These are phyloP conservation scores for Polychaeton citri DNA, from an alignment of 2,329 filamentous ascomycete species.

Conservation along the genomic window DNA sequence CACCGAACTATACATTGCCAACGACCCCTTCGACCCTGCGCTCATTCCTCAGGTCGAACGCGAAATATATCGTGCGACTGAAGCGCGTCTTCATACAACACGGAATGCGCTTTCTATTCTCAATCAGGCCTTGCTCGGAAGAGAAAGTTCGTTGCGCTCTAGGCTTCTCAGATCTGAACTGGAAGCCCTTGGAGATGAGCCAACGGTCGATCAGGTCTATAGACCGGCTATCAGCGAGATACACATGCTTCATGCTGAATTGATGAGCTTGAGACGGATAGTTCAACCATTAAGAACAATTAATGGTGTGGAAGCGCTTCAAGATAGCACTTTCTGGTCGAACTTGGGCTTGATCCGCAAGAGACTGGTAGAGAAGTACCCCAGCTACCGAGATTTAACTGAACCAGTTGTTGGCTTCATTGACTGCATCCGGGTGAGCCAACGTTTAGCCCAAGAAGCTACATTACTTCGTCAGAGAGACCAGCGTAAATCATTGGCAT, in stretches of 20 bases:
- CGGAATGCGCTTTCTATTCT: slow-evolving; percentile 51
- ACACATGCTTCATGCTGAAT: slow-evolving; percentile 64
- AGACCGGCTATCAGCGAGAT: slow-evolving; percentile 58
- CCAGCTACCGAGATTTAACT: slow-evolving; percentile 75
- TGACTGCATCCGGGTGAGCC: slow-evolving; percentile 46
- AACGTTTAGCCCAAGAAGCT: slow-evolving; percentile 5
- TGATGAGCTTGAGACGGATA: slow-evolving; percentile 28
- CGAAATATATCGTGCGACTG: slow-evolving; percentile 43
- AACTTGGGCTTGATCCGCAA: slow-evolving; percentile 47
- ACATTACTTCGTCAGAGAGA: background rate
- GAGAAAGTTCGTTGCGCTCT: slow-evolving; percentile 53
- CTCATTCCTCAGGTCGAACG: slow-evolving; percentile 50
- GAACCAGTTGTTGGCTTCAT: slow-evolving; percentile 66
- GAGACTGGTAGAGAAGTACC: slow-evolving; percentile 56
- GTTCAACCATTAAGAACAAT: slow-evolving; percentile 3
- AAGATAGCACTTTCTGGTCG: slow-evolving; percentile 10
- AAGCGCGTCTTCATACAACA: slow-evolving; percentile 40
- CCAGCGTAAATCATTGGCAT: background rate
- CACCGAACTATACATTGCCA: slow-evolving; percentile 70
- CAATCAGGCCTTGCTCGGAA: slow-evolving; percentile 54
- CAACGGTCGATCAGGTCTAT: slow-evolving; percentile 54
- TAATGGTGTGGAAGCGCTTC: slow-evolving; percentile 3
- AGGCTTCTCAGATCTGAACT: slow-evolving; percentile 51
- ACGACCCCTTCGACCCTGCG: slow-evolving; percentile 73
- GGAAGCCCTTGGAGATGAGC: slow-evolving; percentile 49